Conservation (phyloP, 2,329 filamentous ascomycete species). For the Fusarium domesticum region DNA sequence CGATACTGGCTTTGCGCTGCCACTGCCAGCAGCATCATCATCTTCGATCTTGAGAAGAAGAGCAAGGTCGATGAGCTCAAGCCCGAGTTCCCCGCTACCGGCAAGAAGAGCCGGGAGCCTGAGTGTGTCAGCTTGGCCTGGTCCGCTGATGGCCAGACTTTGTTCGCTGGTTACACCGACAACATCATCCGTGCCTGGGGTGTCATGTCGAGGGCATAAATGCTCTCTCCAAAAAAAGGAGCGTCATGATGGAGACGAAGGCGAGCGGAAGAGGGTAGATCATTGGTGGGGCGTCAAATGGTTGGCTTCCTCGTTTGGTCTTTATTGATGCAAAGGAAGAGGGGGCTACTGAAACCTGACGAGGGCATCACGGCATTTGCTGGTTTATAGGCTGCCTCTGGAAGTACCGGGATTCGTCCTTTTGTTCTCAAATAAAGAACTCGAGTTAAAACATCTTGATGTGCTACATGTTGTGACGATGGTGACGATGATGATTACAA, state of each 20-base stretch:
- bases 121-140: constrained; percentile 98
- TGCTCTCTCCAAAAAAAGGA: constrained; percentile 28
- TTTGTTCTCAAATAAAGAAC: constrained; percentile 41
- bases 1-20: constrained; percentile 99
- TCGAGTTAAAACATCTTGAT: constrained; percentile 25
- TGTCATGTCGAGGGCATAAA: constrained; percentile 90
- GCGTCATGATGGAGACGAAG: constrained; percentile 25
- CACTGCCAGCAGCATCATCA: constrained; percentile 97
- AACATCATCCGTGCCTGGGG: constrained; percentile 98
- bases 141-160: constrained; percentile 96
- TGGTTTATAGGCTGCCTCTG: constrained; percentile 38
- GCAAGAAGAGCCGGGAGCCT: constrained; percentile 98
- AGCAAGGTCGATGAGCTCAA: constrained; percentile 99
- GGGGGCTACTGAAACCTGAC: constrained; percentile 35
- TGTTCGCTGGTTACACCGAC: constrained; percentile 99
- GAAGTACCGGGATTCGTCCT: constrained; percentile 40
- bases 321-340: constrained; percentile 41
- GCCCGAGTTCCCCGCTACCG: constrained; percentile 94
- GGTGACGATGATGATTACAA: not conserved
- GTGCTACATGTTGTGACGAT: constrained; percentile 1
- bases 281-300: constrained; percentile 46
- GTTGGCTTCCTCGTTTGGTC: constrained; percentile 47
- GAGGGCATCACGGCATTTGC: constrained; percentile 38
- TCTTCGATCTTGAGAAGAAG: constrained; percentile 99
- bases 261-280: constrained; percentile 39